phyloP scores from a whole-genome alignment of 108 stramenopile genomes.

The Nitzschia inconspicua region DNA sequence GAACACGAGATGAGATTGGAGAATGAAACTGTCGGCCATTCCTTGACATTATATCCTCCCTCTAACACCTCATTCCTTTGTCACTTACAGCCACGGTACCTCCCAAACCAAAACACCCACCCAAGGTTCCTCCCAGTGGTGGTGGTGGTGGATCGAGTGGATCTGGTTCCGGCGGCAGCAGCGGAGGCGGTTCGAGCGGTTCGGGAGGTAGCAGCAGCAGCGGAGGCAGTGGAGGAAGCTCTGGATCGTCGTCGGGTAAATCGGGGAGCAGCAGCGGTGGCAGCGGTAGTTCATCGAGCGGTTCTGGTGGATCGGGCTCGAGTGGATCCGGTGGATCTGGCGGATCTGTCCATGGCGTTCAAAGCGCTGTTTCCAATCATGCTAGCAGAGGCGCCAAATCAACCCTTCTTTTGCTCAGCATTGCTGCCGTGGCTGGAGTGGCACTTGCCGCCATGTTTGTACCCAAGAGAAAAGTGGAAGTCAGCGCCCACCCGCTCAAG shows the following conservation, averaged over 20 bases:
- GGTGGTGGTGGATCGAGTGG: neutral
- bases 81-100: no score
- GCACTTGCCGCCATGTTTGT: conserved; percentile 25
- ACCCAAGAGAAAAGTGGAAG: conserved; percentile 22
- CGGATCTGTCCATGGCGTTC: neutral
- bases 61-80: no score
- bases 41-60: no score
- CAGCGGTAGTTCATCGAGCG: neutral
- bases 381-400: neutral
- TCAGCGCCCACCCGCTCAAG: conserved; percentile 25
- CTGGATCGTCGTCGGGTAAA: neutral
- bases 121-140: no score
- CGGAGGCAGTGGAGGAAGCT: conserved; percentile 1
- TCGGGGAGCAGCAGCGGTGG: neutral
- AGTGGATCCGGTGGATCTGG: neutral
- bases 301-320: neutral
- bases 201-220: neutral
- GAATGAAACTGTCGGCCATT: no score
- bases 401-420: neutral
- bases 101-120: no score
- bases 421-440: conserved; percentile 28
- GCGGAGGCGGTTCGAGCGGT: neutral
- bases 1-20: no score
- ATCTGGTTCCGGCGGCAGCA: neutral
- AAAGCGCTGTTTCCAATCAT: neutral